Conservation (phyloP, 2,329 filamentous ascomycete genomes). For the Aspergillus persii region DNA sequence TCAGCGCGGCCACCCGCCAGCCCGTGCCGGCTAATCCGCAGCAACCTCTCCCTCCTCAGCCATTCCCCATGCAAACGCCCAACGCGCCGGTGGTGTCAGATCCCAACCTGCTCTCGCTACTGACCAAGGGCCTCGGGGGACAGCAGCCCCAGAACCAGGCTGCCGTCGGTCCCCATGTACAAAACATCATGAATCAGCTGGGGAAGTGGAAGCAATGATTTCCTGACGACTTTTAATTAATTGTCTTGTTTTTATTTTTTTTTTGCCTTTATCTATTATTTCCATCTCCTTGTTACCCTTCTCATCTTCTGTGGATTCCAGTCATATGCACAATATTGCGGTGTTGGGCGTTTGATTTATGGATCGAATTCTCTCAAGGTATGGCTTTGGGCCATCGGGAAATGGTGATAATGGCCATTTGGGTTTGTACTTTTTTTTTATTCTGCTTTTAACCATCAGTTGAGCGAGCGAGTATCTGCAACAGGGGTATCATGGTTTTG, state of each 20-base stretch:
- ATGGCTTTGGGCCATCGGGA: slow-evolving; percentile 5
- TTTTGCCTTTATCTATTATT: slow-evolving; percentile 18
- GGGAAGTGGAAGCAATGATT: slow-evolving; percentile 47
- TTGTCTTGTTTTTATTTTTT: slow-evolving; percentile 12
- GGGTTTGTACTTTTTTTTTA: slow-evolving; percentile 9
- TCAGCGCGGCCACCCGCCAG: slow-evolving; percentile 39
- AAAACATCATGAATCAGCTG: slow-evolving; percentile 49
- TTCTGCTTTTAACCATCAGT: slow-evolving; percentile 1
- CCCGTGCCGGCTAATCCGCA: slow-evolving; percentile 32
- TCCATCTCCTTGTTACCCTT: slow-evolving; percentile 8
- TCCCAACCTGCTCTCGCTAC: slow-evolving; percentile 37
- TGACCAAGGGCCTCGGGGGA: slow-evolving; percentile 38
- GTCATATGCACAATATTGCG: slow-evolving; percentile 11
- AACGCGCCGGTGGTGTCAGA: slow-evolving; percentile 31
- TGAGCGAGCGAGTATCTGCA: slow-evolving; percentile 7
- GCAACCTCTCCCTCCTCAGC: slow-evolving; percentile 26
- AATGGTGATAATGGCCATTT: slow-evolving; percentile 7
- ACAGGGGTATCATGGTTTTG: slow-evolving; percentile 9
- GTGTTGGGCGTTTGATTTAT: slow-evolving; percentile 19
- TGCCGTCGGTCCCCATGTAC: slow-evolving; percentile 39
- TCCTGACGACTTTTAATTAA: slow-evolving; percentile 13
- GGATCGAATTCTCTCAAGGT: slow-evolving; percentile 11
- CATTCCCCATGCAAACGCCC: slow-evolving; percentile 29
- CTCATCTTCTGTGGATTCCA: slow-evolving; percentile 5
- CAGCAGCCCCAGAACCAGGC: slow-evolving; percentile 37